Percentiles rank a stretch among this genome's conserved stretches.
phyloP scores from a whole-genome alignment of 371 early-diverging fungal species.

The Choanephora cucurbitarum region DNA sequence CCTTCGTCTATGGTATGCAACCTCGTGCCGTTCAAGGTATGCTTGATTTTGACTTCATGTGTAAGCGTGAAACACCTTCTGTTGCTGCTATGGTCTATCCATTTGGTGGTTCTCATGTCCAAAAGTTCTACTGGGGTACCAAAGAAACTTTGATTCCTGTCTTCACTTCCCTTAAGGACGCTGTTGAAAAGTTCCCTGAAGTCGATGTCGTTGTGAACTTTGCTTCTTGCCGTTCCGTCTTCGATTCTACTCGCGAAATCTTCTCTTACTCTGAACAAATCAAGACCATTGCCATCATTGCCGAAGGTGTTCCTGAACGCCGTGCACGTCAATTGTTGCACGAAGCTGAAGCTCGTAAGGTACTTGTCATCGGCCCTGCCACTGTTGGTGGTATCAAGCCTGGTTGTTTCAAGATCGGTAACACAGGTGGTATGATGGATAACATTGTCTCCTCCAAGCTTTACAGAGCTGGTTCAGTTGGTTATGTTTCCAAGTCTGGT shows the following conservation, averaged over 20 bases:
- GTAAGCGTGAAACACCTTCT: constrained; percentile 94
- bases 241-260: constrained; percentile 89
- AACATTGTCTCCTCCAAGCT: constrained; percentile 97
- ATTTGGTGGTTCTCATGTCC: constrained; percentile 96
- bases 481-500: constrained; percentile 97
- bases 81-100: constrained; percentile 99
- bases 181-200: constrained; percentile 84
- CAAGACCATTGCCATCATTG: constrained; percentile 95
- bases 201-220: constrained; percentile 97
- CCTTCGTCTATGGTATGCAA: constrained; percentile 98
- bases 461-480: constrained; percentile 95
- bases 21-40: constrained; percentile 98
- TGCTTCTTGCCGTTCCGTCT: constrained; percentile 96
- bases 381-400: constrained; percentile 99
- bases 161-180: constrained; percentile 86
- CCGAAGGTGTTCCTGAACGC: constrained; percentile 98
- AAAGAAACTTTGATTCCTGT: constrained; percentile 96
- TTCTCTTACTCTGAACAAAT: constrained; percentile 74
- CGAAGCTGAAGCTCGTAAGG: constrained; percentile 79
- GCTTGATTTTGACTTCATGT: constrained; percentile 99
- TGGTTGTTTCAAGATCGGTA: constrained; percentile 99
- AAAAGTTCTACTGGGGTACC: constrained; percentile 99
- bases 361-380: constrained; percentile 96
- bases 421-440: constrained; percentile 99
- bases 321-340: constrained; percentile 90